These are phyloP conservation scores for Gigaspora rosea DNA, from an alignment of 192 early-diverging fungal genomes.

Conservation along the genomic window DNA sequence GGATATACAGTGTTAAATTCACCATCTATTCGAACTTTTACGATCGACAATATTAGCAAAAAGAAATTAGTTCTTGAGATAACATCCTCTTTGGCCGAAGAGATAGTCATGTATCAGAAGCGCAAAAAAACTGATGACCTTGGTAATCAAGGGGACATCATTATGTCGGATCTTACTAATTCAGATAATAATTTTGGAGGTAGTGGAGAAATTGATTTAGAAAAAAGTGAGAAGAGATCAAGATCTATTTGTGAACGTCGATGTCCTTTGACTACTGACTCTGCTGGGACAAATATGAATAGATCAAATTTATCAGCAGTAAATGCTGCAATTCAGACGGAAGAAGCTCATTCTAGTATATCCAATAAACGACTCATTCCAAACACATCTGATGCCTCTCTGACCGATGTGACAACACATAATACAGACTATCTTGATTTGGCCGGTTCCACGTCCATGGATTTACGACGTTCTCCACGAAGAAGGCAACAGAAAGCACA, in stretches of 20 bases:
- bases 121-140: neutral
- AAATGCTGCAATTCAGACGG: slow-evolving; percentile 13
- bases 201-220: neutral
- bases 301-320: neutral
- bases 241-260: slow-evolving; percentile 47
- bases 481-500: slow-evolving; percentile 6
- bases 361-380: neutral
- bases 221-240: slow-evolving; percentile 42
- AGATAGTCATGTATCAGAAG: slow-evolving; percentile 44
- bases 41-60: slow-evolving; percentile 81
- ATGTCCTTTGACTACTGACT: neutral
- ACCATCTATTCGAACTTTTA: slow-evolving; percentile 73
- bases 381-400: neutral
- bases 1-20: slow-evolving; percentile 86
- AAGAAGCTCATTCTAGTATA: neutral
- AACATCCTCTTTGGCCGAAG: slow-evolving; percentile 47
- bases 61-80: slow-evolving; percentile 50
- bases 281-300: neutral
- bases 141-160: neutral
- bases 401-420: slow-evolving; percentile 23
- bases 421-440: slow-evolving; percentile 42
- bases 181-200: neutral
- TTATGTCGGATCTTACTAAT: neutral
- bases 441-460: slow-evolving; percentile 22
- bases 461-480: slow-evolving; percentile 20